A percentile compares a stretch with the other conserved stretches of the same genome.
phyloP scores from a whole-genome alignment of 768 basidiomycete genomes.

The Leccinum obscurum region DNA sequence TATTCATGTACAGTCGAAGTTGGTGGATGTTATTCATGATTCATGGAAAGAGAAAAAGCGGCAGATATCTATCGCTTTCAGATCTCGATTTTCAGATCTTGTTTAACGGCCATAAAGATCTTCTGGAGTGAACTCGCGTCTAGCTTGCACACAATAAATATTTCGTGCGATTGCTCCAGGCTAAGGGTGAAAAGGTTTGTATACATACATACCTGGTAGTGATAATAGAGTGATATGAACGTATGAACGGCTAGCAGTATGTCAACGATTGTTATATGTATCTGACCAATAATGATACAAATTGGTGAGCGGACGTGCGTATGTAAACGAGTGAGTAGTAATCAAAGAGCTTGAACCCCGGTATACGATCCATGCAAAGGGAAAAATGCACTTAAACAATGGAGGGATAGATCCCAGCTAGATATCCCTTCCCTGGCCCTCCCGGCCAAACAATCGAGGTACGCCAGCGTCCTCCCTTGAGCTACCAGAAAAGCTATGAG shows the following conservation, averaged over 20 bases:
- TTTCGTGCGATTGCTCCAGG: background rate
- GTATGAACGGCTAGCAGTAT: background rate
- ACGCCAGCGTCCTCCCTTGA: slow-evolving; percentile 22
- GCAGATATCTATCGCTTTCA: background rate
- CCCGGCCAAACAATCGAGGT: slow-evolving; percentile 30
- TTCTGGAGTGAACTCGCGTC: background rate
- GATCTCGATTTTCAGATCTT: background rate
- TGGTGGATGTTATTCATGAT: background rate
- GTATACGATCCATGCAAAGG: slow-evolving; percentile 1
- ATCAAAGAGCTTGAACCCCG: background rate
- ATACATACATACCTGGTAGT: background rate
- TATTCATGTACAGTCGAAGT: background rate
- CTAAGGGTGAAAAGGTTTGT: background rate
- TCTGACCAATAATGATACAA: slow-evolving; percentile 19
- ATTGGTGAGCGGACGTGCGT: background rate
- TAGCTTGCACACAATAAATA: background rate
- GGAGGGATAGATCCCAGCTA: slow-evolving; percentile 11
- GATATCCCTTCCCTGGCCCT: slow-evolving; percentile 26
- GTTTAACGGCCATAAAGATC: background rate
- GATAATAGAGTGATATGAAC: background rate
- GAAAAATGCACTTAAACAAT: slow-evolving; percentile 1
- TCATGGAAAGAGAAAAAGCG: background rate
- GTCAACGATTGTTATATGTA: background rate
- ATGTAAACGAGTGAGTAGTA: slow-evolving; percentile 2
- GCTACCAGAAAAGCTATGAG: slow-evolving; percentile 7